Conservation (phyloP, 2,329 filamentous ascomycete genomes). For the Claviceps paspali region DNA sequence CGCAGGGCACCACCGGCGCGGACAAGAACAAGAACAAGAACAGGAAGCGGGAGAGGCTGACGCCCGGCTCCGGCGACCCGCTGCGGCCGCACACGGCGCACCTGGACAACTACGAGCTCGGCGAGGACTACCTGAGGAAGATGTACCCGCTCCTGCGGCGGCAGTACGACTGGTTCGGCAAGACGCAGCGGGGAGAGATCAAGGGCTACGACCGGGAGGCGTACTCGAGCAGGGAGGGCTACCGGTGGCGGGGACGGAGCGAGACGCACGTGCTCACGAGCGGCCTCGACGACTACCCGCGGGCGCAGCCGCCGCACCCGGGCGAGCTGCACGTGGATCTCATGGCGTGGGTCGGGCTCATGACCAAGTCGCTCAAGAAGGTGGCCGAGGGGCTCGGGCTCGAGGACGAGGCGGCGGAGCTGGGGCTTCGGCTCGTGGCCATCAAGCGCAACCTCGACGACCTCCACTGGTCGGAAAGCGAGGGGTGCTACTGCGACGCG, state of each 20-base stretch:
- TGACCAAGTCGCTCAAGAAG: slow-evolving; percentile 71
- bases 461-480: slow-evolving; percentile 75
- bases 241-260: slow-evolving; percentile 87
- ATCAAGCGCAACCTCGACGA: slow-evolving; percentile 81
- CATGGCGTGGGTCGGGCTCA: slow-evolving; percentile 94
- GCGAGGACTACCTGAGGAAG: slow-evolving; percentile 54
- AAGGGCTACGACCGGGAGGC: slow-evolving; percentile 82
- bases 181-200: slow-evolving; percentile 79
- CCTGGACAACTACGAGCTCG: slow-evolving; percentile 50
- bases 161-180: slow-evolving; percentile 91
- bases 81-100: slow-evolving; percentile 43
- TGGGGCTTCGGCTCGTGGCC: slow-evolving; percentile 55
- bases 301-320: slow-evolving; percentile 82
- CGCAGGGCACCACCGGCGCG: too few relatives aligned
- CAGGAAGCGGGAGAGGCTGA: slow-evolving; percentile 26
- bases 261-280: slow-evolving; percentile 79
- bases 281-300: slow-evolving; percentile 90
- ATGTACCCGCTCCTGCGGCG: slow-evolving; percentile 78
- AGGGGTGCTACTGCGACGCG: slow-evolving; percentile 81
- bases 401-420: slow-evolving; percentile 59
- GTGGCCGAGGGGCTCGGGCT: slow-evolving; percentile 65
- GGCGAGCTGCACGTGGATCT: slow-evolving; percentile 92
- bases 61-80: slow-evolving; percentile 20
- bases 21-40: too few relatives aligned
- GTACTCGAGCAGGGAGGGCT: slow-evolving; percentile 79